Evolutionary conservation across 441 rosid genomes (phyloP), one percentile per base, ranked within the genome.

Genomic region (Adansonia madagascariensis): DNA sequence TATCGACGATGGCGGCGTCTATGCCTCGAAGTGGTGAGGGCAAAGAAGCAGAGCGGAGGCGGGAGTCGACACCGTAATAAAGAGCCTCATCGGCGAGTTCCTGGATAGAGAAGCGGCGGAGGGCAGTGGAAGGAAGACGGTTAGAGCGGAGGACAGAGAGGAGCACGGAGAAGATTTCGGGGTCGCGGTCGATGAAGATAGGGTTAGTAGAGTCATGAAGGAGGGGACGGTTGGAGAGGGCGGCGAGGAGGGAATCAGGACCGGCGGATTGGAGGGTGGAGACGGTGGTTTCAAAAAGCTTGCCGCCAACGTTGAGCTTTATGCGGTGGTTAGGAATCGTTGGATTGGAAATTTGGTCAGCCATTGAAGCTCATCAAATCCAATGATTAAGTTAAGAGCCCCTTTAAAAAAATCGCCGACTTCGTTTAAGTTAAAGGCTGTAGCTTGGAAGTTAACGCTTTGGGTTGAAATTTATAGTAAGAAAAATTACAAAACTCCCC

Each of bases 251-350:
- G 20, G 99, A 94, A 82, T 95, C 98, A 4, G 94, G 89, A 24
- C 94, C 97, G 46, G 89, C 88, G 17, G 95, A 86, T 75, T 84
- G 91, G 56, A 95, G 91, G 4, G 98, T 95, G 18, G 91, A 76
- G 12, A 84, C 49, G 47, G 92, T 90, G 68, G 97, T 94, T 67
- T 92, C 97, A 69, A 92, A 92, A 65, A 92, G 80, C 81, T 88
- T 88, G 46, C 98, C 99, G 41, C 97, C 99, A 8, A 95, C 98
- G 85, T 95, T 95, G 85, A 95, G 97, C 82, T 86, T 90, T 81
- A 94, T 63, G 15, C 92, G 87, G 75, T 84, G 67, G 71, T 73
- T 7, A 47, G 27, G 31, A 69, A 53, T 10, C 1, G 20, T 49
- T 27, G 60, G 62, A 6, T 56, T 56, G 52, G 75, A 11, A 41